Conservation (phyloP, 1,284 basidiomycete genomes). For the Thelephora terrestris region DNA sequence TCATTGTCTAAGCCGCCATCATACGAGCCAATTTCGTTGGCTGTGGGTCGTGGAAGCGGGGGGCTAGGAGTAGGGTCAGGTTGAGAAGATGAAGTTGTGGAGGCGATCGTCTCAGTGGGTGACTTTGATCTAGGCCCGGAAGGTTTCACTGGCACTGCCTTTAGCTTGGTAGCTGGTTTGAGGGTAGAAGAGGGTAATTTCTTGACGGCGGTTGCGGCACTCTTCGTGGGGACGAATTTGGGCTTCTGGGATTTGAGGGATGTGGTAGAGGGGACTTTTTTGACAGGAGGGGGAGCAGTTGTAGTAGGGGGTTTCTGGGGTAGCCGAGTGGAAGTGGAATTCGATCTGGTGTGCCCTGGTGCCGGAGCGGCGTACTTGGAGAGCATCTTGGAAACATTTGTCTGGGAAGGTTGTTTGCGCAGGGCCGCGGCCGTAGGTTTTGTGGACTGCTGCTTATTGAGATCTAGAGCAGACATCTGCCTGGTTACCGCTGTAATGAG, state of each 20-base stretch:
- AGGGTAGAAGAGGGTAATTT: conserved; percentile 7
- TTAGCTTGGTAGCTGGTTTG: not conserved
- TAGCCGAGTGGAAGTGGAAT: conserved; percentile 16
- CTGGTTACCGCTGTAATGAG: conserved; percentile 35
- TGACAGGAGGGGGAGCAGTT: conserved; percentile 3
- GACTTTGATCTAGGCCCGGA: conserved; percentile 11
- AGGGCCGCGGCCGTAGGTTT: conserved; percentile 26
- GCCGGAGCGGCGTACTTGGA: conserved; percentile 57
- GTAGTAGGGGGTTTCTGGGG: conserved; percentile 14
- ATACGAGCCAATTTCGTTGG: conserved; percentile 70
- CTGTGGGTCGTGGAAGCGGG: conserved; percentile 7
- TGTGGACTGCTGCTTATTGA: conserved; percentile 20
- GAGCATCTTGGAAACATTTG: conserved; percentile 52
- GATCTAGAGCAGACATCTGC: conserved; percentile 40
- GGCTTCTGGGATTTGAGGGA: conserved; percentile 30
- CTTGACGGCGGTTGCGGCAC: conserved; percentile 15
- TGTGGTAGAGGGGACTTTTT: conserved; percentile 22
- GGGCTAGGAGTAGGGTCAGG: conserved; percentile 2
- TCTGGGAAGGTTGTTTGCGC: conserved; percentile 42
- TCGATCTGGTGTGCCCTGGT: conserved; percentile 21
- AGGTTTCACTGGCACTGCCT: not conserved
- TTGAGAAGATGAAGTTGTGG: conserved; percentile 6
- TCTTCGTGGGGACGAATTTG: conserved; percentile 13
- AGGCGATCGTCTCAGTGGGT: conserved; percentile 1
- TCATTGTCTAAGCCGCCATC: conserved; percentile 83